phyloP scores from a whole-genome alignment of 345 rosid genomes.

The Boechera divaricarpa region DNA sequence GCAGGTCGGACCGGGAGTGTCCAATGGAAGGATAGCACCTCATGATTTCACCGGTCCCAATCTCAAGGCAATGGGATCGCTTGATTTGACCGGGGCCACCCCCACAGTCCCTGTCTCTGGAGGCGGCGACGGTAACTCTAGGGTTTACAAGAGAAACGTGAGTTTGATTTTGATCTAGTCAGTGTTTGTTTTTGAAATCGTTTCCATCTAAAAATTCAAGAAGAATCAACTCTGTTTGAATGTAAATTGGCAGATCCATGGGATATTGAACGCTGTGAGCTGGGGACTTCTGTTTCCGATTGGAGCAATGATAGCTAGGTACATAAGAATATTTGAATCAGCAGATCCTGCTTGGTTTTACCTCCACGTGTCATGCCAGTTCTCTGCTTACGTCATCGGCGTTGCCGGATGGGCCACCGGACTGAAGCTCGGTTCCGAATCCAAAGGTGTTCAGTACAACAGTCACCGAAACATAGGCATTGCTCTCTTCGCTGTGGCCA shows the following conservation, averaged over 20 bases:
- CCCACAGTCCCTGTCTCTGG: constrained; percentile 32
- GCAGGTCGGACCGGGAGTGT: constrained; percentile 73
- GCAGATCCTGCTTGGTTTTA: constrained; percentile 53
- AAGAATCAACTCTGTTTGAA: not conserved
- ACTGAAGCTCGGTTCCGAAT: constrained; percentile 46
- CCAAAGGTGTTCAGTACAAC: constrained; percentile 27
- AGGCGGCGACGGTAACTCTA: constrained; percentile 44
- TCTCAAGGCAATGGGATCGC: constrained; percentile 43
- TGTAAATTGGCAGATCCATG: constrained; percentile 42
- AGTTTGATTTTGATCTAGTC: constrained; percentile 20
- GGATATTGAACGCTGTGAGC: constrained; percentile 50
- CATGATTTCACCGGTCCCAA: constrained; percentile 49
- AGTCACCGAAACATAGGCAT: constrained; percentile 50
- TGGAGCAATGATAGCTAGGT: constrained; percentile 50
- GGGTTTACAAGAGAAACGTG: constrained; percentile 62
- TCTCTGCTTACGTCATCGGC: constrained; percentile 48
- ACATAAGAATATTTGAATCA: constrained; percentile 39
- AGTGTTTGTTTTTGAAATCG: not conserved
- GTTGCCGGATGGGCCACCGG: constrained; percentile 57
- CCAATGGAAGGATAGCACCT: constrained; percentile 29
- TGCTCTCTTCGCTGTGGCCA: constrained; percentile 44
- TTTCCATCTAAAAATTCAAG: too few species aligned
- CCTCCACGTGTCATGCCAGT: constrained; percentile 47
- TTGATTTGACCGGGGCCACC: constrained; percentile 49
- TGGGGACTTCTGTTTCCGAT: constrained; percentile 52